Base-by-base conservation (phyloP, 2,329 filamentous ascomycete species). In the Penicillium sp. region DNA sequence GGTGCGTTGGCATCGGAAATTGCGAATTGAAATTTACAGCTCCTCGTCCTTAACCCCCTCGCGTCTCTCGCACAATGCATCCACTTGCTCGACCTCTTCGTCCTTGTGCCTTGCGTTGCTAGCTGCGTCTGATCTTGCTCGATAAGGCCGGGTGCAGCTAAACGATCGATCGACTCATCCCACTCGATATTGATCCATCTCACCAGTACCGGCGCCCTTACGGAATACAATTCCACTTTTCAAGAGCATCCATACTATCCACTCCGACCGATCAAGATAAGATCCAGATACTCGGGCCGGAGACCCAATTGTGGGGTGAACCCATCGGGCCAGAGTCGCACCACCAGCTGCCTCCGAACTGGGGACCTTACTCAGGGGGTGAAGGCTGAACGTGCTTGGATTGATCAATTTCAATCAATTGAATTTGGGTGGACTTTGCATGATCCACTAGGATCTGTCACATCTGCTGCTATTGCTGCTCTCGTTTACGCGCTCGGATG, bases 1-100 rank as follows among this genome's bases (percentile, higher is more conserved):
- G 54, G 52, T 60, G 59, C 51, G 55, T 58, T 63, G 60, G 58
- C 58, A 63, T 43, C 39, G 28, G 42, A 29, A 11, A 45, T 45
- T 45, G 42, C 42, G 16, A 31, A 31, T 31, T 31, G 16, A 31
- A 45, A 45, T 19, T 21, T 18, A 14, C 24, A 9, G 9, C 16
- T 31, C n/a, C 18, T 60, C 63, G 54, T 48, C 48, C 51, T 62
- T 40, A 45, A 31, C 48, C 57, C 62, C 61, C 56, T 56, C 62
- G 63, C 62, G 59, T 54, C 48, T 64, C 62, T 62, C 69, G 64
- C 71, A 73, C 67, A 44, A 75, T 75, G 72, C 68, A 67, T 67
- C 63, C 59, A 56, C 60, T 63, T 57, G 67, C 53, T 52, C 26
- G 55, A 59, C 63, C 54, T 66, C 52, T 57, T 65, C 60, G 52